These are phyloP conservation scores for Aspergillus haitiensis DNA, from an alignment of 495 filamentous ascomycete species.

Conservation along the genomic window DNA sequence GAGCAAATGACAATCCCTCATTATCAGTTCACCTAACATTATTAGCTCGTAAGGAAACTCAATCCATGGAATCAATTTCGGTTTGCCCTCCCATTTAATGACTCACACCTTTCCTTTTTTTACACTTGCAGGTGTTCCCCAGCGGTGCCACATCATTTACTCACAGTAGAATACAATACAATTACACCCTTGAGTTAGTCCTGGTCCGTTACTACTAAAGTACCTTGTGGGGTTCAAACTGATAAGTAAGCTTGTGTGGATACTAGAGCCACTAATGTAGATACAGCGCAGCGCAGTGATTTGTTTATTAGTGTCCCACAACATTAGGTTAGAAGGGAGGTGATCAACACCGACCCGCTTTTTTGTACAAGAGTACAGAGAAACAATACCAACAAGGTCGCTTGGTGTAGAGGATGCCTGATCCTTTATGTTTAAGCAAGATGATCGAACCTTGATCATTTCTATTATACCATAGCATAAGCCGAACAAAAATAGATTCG, in stretches of 20 bases:
- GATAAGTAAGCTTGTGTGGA: conserved; percentile 7
- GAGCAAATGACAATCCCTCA: neutral
- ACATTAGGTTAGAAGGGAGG: no score
- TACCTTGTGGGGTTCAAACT: neutral
- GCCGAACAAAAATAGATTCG: neutral
- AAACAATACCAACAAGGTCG: no score
- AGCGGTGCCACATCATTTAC: neutral
- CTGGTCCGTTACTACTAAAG: neutral
- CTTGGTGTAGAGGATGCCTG: no score
- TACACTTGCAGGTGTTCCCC: neutral
- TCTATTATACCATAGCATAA: neutral
- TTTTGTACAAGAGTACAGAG: no score
- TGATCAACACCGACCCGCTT: no score
- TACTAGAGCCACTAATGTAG: conserved; percentile 3
- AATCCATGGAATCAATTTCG: neutral
- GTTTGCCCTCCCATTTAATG: neutral
- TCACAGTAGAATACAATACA: neutral
- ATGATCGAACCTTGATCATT: neutral
- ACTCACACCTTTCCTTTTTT: no score
- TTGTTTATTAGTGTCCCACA: no score
- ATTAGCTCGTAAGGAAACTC: conserved; percentile 1
- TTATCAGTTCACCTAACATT: neutral
- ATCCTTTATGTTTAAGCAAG: neutral
- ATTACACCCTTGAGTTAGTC: neutral
- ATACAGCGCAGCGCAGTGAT: no score